Conservation (phyloP, 805 yeast genomes). For the Deakozyma indianensis region DNA sequence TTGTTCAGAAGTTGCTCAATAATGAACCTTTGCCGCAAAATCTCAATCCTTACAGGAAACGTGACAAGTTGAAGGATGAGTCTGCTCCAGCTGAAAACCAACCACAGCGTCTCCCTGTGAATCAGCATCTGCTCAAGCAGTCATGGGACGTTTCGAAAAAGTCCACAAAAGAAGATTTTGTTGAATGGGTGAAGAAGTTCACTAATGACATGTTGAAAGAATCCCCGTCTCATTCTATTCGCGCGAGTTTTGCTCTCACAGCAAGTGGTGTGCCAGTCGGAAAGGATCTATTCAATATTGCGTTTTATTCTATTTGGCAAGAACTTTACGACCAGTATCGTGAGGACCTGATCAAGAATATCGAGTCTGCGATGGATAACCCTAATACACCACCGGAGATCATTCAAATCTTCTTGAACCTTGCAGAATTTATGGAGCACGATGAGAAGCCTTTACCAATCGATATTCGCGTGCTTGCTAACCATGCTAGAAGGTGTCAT, state of each 20-base stretch:
- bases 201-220: constrained; percentile 78
- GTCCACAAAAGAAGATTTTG: constrained; percentile 92
- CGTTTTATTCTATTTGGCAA: constrained; percentile 92
- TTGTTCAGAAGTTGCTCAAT: constrained; percentile 61
- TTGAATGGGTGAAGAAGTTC: constrained; percentile 85
- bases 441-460: constrained; percentile 91
- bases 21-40: constrained; percentile 80
- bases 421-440: constrained; percentile 96
- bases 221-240: constrained; percentile 84
- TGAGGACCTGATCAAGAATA: constrained; percentile 73
- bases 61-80: constrained; percentile 47
- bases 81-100: constrained; percentile 51
- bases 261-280: not conserved
- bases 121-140: constrained; percentile 47
- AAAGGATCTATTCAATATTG: constrained; percentile 79
- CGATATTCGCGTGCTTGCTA: constrained; percentile 77
- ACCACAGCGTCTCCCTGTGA: constrained; percentile 59
- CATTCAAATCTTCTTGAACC: constrained; percentile 71
- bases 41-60: constrained; percentile 32
- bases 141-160: constrained; percentile 90
- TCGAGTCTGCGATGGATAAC: constrained; percentile 77
- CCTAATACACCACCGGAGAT: constrained; percentile 93
- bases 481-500: constrained; percentile 87
- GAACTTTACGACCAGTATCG: constrained; percentile 80
- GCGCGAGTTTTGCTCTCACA: constrained; percentile 34